Base-by-base conservation (phyloP, 2,329 filamentous ascomycete species). In the Colletotrichum limetticola region DNA sequence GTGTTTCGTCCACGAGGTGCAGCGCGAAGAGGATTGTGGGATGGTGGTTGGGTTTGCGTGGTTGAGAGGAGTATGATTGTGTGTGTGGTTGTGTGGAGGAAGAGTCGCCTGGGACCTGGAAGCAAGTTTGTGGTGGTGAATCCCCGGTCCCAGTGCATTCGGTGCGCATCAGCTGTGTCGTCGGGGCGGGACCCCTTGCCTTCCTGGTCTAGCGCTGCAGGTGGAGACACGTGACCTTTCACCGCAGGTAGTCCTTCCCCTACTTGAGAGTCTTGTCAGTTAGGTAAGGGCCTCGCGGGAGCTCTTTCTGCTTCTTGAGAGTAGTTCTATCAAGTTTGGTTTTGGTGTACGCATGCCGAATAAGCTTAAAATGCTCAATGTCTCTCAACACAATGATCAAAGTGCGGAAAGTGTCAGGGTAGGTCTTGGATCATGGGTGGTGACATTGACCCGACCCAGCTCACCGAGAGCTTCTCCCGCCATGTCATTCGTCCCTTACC, bases 1-100 rank as follows among this genome's bases (percentile, higher is more conserved):
- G 71, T 65, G 71, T 73, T 73, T 73, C 71, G 66, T 73, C 67
- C 71, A 60, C 67, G 71, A 73, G 71, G 35, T 55, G 67, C 46
- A 66, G 67, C 71, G 71, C 67, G 59, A 64, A 64, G 66, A 32
- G 26, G 59, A 9, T 69, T 69, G 55, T 66, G 53, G 49, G 16
- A 65, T 59, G 71, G 22, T 59, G 70, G 37, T 57, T 56, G 53
- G 46, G 26, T 71, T 65, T 57, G 64, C 65, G 52, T 69, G 58
- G 37, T 52, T 55, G 35, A 30, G 61, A 60, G 66, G 55, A 64
- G 35, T 60, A 49, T 57, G 66, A 56, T 64, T 32, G 49, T 61
- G 67, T 46, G 42, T n/a, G 42, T 42, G 14, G 16, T 35, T 35
- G 37, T 73, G 70, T 57, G 66, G 59, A 69, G 68, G 58, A 58